A percentile compares a stretch with the other conserved stretches of the same genome.
These are phyloP conservation scores for Saxophila tyrrhenica DNA, from an alignment of 495 filamentous ascomycete species.

Conservation along the genomic window DNA sequence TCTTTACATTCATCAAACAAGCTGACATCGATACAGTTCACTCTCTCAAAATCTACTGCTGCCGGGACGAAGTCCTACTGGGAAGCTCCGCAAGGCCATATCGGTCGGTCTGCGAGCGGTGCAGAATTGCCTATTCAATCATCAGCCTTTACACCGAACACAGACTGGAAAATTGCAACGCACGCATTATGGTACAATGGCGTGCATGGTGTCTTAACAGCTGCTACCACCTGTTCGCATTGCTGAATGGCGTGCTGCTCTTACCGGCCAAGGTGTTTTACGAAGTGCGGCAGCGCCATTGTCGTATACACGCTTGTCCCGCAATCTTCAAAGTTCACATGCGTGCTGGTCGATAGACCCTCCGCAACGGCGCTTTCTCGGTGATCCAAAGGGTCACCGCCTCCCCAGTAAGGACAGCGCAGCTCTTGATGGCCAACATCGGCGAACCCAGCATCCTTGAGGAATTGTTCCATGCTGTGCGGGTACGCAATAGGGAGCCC, in stretches of 20 bases:
- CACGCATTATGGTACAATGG: neutral
- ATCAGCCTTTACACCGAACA: too few species aligned
- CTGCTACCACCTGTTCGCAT: neutral
- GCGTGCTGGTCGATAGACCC: neutral
- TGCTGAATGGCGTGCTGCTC: conserved; percentile 21
- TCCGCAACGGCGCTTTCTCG: neutral
- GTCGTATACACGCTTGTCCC: neutral
- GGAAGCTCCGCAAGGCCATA: too few species aligned
- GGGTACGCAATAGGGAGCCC: neutral
- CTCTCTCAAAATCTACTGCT: too few species aligned
- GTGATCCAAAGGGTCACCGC: neutral
- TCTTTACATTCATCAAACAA: too few species aligned
- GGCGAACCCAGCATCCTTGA: neutral
- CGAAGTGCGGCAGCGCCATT: neutral
- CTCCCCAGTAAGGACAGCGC: neutral
- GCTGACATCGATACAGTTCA: too few species aligned
- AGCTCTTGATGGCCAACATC: neutral
- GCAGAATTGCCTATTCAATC: too few species aligned
- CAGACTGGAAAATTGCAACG: too few species aligned
- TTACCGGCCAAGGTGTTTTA: neutral
- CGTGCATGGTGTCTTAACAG: neutral
- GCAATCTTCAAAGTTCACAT: neutral
- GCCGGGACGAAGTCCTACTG: too few species aligned
- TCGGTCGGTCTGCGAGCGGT: too few species aligned
- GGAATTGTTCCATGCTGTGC: neutral